Percentiles rank a stretch among this genome's conserved stretches.
phyloP scores from a whole-genome alignment of 371 early-diverging fungal species.

The Entomophthora muscae region DNA sequence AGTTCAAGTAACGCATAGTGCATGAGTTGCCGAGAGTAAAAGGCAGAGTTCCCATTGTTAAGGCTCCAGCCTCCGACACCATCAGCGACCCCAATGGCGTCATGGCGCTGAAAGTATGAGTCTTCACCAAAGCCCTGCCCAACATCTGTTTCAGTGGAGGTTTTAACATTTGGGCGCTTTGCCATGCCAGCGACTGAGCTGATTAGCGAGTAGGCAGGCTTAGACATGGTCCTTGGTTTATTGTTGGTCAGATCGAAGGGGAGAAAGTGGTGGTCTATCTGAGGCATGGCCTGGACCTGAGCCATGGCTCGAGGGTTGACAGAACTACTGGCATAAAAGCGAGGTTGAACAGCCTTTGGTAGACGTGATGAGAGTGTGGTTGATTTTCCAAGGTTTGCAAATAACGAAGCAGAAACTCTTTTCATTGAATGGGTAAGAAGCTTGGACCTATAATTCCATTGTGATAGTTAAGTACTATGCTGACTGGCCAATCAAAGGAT shows the following conservation, averaged over 20 bases:
- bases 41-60: conserved; percentile 54
- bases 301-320: neutral
- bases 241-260: neutral
- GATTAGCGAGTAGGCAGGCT: neutral
- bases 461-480: neutral
- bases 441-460: neutral
- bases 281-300: neutral
- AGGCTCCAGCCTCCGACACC: conserved; percentile 69
- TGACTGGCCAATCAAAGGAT: neutral
- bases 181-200: neutral
- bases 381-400: neutral
- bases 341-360: neutral
- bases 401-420: neutral
- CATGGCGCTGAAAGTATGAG: conserved; percentile 51
- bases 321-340: neutral
- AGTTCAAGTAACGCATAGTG: conserved; percentile 70
- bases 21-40: conserved; percentile 82
- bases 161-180: neutral
- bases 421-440: neutral
- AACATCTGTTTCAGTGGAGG: neutral
- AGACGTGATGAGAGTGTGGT: neutral
- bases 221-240: neutral
- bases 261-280: neutral
- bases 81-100: conserved; percentile 68
- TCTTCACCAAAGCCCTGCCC: conserved; percentile 74